These are phyloP conservation scores for Rhazya stricta DNA, from an alignment of 257 asterid genomes.

Conservation along the genomic window DNA sequence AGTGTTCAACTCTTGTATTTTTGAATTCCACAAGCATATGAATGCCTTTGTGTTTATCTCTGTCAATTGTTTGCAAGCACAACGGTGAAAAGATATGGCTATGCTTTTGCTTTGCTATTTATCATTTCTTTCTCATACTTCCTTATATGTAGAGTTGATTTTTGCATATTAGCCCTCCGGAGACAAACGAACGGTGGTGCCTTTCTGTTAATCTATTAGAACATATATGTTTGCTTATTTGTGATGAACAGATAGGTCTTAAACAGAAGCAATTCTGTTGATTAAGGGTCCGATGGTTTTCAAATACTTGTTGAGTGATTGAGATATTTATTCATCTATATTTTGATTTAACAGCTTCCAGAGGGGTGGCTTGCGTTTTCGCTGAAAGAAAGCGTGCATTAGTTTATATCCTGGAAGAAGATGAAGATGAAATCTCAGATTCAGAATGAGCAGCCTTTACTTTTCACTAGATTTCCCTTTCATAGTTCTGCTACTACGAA, in stretches of 20 bases:
- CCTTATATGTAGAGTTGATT: background rate
- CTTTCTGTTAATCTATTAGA: background rate
- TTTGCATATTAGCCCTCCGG: background rate
- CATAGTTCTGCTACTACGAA: background rate
- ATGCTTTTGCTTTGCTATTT: no score
- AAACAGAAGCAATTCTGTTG: no score
- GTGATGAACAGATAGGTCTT: no score
- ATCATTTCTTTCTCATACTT: background rate
- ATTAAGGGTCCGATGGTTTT: background rate
- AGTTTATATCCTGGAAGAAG: constrained; percentile 94
- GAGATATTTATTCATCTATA: background rate
- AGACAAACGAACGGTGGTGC: background rate
- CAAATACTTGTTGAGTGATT: background rate
- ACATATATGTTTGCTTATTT: background rate
- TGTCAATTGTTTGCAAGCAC: background rate
- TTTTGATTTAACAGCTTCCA: constrained; percentile 56
- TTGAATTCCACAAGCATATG: background rate
- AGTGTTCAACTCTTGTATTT: background rate
- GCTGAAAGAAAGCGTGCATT: constrained; percentile 77
- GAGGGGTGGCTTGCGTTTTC: constrained; percentile 92
- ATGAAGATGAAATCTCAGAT: constrained; percentile 74
- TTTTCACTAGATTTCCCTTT: background rate
- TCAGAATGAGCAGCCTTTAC: constrained; percentile 38
- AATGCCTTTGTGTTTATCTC: background rate
- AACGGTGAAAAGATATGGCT: background rate